phyloP scores from a whole-genome alignment of 495 filamentous ascomycete genomes.

The Trichoderma virens region DNA sequence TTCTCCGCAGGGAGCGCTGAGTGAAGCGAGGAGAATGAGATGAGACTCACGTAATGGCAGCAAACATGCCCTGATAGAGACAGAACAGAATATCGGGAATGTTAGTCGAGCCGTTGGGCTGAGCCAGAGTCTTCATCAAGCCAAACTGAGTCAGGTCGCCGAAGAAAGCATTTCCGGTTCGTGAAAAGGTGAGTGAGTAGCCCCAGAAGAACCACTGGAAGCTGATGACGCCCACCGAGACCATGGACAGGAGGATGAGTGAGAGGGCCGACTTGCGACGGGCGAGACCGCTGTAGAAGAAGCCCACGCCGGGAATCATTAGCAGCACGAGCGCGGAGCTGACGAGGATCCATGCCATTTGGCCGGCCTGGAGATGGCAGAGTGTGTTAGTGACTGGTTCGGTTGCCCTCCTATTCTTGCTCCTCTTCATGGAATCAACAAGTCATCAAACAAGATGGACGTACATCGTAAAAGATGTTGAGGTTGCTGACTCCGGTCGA shows the following conservation, averaged over 20 bases:
- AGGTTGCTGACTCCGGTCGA: conserved; percentile 21
- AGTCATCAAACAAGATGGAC: not conserved
- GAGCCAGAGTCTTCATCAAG: conserved; percentile 63
- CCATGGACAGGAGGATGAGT: conserved; percentile 83
- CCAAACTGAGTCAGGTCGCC: conserved; percentile 77
- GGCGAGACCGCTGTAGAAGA: conserved; percentile 93
- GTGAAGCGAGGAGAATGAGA: not conserved
- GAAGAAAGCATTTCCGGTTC: conserved; percentile 73
- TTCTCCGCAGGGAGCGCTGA: too few relatives aligned
- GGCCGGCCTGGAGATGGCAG: not conserved
- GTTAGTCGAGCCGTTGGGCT: conserved; percentile 62
- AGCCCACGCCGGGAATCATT: conserved; percentile 73
- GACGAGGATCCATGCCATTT: conserved; percentile 13
- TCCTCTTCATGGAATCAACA: too few relatives aligned
- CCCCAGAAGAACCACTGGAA: conserved; percentile 99
- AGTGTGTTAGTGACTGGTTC: not conserved
- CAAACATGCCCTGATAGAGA: conserved; percentile 81
- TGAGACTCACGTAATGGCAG: conserved; percentile 61
- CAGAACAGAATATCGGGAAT: conserved; percentile 83
- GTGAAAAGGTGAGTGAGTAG: conserved; percentile 85
- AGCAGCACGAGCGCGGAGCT: conserved; percentile 23
- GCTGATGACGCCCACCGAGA: conserved; percentile 73
- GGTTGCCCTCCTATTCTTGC: not conserved
- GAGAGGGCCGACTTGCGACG: conserved; percentile 89
- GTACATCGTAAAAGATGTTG: conserved; percentile 30